A percentile compares a stretch with the other conserved stretches of the same genome.
Conservation (phyloP, 495 filamentous ascomycete genomes). For the Rhypophila decipiens region DNA sequence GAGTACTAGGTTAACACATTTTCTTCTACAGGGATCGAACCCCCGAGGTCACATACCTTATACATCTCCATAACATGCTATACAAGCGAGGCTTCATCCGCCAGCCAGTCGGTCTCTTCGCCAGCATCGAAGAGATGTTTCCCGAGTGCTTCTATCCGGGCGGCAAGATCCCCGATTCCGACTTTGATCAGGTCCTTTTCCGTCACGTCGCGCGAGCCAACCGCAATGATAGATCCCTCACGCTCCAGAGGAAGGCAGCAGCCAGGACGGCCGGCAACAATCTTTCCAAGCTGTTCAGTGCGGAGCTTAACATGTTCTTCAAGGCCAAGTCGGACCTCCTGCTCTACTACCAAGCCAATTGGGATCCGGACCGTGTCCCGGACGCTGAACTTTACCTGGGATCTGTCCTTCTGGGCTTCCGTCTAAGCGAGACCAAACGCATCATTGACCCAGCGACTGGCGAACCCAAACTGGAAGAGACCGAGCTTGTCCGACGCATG, state of each 20-base stretch:
- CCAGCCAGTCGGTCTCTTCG: constrained; percentile 16
- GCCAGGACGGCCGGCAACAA: background rate
- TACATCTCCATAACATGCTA: constrained; percentile 44
- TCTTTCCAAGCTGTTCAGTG: background rate
- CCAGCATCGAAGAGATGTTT: constrained; percentile 1
- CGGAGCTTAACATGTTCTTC: constrained; percentile 21
- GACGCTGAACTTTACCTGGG: constrained; percentile 19
- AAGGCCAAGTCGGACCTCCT: constrained; percentile 24
- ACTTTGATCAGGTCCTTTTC: constrained; percentile 17
- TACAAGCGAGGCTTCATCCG: constrained; percentile 30
- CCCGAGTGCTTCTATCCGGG: constrained; percentile 18
- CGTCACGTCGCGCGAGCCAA: background rate
- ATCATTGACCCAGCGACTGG: constrained; percentile 22
- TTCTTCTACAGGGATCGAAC: background rate
- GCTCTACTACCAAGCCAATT: constrained; percentile 16
- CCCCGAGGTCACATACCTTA: background rate
- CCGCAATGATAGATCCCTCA: background rate
- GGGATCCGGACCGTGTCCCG: constrained; percentile 24
- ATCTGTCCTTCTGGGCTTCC: constrained; percentile 15
- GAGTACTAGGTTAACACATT: background rate
- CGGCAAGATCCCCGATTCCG: constrained; percentile 23
- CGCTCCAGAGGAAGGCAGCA: too few relatives aligned
- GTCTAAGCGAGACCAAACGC: constrained; percentile 22
- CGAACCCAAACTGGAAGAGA: constrained; percentile 19
- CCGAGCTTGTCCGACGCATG: constrained; percentile 18